These are phyloP conservation scores for Alternaria infectoria DNA, from an alignment of 2,329 filamentous ascomycete species.

Conservation along the genomic window DNA sequence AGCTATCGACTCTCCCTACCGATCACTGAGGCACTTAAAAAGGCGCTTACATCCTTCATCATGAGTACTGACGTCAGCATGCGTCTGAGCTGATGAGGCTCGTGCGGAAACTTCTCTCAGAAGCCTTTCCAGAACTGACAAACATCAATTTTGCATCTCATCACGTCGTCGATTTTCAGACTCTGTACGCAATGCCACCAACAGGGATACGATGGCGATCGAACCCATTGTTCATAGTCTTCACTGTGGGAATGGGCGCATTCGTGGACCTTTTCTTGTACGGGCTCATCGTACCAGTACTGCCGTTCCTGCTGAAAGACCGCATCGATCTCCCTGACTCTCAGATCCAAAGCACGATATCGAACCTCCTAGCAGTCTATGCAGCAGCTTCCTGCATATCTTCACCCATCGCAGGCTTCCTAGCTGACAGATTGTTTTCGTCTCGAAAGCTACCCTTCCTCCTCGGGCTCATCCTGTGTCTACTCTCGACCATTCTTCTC, in stretches of 20 bases:
- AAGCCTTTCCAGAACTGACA: background rate
- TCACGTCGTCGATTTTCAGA: background rate
- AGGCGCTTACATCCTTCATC: background rate
- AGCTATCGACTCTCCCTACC: background rate
- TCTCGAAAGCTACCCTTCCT: conserved; percentile 66
- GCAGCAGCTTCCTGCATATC: conserved; percentile 60
- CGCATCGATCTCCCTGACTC: conserved; percentile 56
- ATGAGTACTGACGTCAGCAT: conserved; percentile 4
- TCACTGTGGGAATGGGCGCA: conserved; percentile 62
- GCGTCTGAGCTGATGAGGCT: background rate
- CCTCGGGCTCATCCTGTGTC: conserved; percentile 59
- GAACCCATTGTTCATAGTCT: conserved; percentile 64
- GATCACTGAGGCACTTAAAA: background rate
- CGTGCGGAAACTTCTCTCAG: background rate
- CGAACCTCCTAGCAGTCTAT: conserved; percentile 61
- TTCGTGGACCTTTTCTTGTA: conserved; percentile 68
- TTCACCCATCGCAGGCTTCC: conserved; percentile 59
- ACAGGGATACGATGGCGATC: conserved; percentile 61
- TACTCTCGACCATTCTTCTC: conserved; percentile 62
- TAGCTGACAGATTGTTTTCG: conserved; percentile 59
- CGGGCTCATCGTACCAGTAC: conserved; percentile 63
- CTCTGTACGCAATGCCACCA: conserved; percentile 16
- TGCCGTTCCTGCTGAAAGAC: conserved; percentile 63
- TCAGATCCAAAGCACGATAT: conserved; percentile 60
- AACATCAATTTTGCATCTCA: background rate